phyloP scores from a whole-genome alignment of 2,329 filamentous ascomycete species.

The Elsinoe necatrix region DNA sequence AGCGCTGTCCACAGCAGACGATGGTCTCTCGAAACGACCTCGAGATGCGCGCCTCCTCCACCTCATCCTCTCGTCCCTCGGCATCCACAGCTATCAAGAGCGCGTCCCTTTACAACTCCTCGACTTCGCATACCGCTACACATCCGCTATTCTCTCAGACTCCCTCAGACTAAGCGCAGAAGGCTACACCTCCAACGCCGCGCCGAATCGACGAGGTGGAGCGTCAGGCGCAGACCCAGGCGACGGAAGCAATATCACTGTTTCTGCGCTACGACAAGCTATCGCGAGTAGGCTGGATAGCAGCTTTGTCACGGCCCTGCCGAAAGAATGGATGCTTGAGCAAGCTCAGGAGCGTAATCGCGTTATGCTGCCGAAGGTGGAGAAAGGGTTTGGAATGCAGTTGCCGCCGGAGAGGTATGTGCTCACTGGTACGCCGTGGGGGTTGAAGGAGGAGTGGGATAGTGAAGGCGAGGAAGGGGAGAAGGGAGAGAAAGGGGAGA shows the following conservation, averaged over 20 bases:
- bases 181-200: conserved; percentile 46
- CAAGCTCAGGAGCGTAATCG: conserved; percentile 64
- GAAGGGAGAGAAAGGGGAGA: conserved; percentile 45
- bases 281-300: conserved; percentile 60
- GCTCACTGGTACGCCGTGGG: conserved; percentile 49
- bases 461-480: conserved; percentile 43
- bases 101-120: conserved; percentile 75
- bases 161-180: conserved; percentile 60
- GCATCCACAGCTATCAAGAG: conserved; percentile 70
- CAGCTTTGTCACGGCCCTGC: conserved; percentile 56
- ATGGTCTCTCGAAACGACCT: conserved; percentile 46
- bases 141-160: conserved; percentile 61
- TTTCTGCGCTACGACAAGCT: conserved; percentile 63
- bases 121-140: conserved; percentile 81
- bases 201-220: conserved; percentile 17
- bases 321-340: conserved; percentile 70
- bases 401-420: conserved; percentile 56
- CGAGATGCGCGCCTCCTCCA: conserved; percentile 74
- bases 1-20: conserved; percentile 28
- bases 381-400: conserved; percentile 49
- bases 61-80: conserved; percentile 68
- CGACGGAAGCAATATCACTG: conserved; percentile 48
- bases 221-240: conserved; percentile 27
- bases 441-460: conserved; percentile 50
- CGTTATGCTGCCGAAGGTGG: conserved; percentile 51